A percentile compares a stretch with the other conserved stretches of the same genome.
phyloP scores from a whole-genome alignment of 768 basidiomycete genomes.

The Tulasnella sp. region DNA sequence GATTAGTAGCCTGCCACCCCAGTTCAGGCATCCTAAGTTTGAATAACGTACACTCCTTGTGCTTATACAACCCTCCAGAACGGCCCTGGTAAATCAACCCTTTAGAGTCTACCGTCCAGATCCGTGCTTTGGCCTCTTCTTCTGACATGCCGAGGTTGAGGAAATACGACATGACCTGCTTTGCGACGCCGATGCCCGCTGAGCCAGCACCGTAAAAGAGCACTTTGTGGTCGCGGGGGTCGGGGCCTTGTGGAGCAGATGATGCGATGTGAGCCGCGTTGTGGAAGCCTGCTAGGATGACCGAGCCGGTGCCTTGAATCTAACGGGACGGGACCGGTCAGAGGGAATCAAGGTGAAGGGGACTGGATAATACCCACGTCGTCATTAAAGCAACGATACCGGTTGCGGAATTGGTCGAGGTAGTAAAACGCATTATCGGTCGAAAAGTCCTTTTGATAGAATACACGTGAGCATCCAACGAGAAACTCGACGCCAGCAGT shows the following conservation, averaged over 20 bases:
- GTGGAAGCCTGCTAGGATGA: conserved; percentile 54
- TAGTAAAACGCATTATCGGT: conserved; percentile 86
- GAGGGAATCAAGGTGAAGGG: not conserved
- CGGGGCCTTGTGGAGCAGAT: conserved; percentile 24
- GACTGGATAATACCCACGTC: conserved; percentile 34
- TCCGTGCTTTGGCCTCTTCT: conserved; percentile 33
- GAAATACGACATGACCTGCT: conserved; percentile 37
- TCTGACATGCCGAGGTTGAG: conserved; percentile 32
- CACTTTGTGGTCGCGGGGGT: conserved; percentile 34
- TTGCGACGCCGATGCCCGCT: conserved; percentile 38
- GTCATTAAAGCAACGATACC: conserved; percentile 80
- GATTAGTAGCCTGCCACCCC: not conserved
- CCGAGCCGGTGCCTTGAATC: conserved; percentile 86
- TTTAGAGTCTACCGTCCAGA: conserved; percentile 37
- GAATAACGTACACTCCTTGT: not conserved
- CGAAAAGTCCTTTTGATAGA: conserved; percentile 59
- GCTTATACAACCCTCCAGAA: not conserved
- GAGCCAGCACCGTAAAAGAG: conserved; percentile 38
- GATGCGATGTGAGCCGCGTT: conserved; percentile 26
- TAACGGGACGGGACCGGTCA: not conserved
- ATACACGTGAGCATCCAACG: not conserved
- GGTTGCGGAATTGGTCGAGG: conserved; percentile 63
- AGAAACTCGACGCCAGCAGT: not conserved
- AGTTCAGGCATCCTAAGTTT: not conserved
- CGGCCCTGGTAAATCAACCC: conserved; percentile 12